A percentile compares a stretch with the other conserved stretches of the same genome.
phyloP scores from a whole-genome alignment of 2,329 filamentous ascomycete genomes.

The Mycosphaerella sp. region DNA sequence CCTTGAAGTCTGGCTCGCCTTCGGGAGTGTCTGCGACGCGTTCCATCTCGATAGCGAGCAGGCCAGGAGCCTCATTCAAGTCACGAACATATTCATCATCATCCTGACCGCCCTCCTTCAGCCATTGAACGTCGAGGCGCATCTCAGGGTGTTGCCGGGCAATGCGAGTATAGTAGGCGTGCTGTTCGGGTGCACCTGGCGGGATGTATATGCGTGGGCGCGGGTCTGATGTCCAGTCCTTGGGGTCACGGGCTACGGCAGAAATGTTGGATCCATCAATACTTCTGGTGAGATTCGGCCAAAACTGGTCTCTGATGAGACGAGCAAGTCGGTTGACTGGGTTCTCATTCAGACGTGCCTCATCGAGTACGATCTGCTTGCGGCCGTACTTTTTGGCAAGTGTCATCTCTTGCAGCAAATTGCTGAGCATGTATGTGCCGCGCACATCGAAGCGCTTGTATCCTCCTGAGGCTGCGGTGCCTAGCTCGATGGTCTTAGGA shows the following conservation, averaged over 20 bases:
- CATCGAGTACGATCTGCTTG: constrained; percentile 84
- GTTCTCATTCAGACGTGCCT: constrained; percentile 88
- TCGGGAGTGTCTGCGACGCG: constrained; percentile 57
- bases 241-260: constrained; percentile 79
- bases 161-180: constrained; percentile 79
- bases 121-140: constrained; percentile 75
- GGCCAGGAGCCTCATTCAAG: constrained; percentile 79
- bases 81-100: constrained; percentile 78
- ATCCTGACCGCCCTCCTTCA: constrained; percentile 54
- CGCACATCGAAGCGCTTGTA: constrained; percentile 84
- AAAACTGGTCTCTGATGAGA: constrained; percentile 84
- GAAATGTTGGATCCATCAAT: constrained; percentile 88
- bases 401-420: constrained; percentile 88
- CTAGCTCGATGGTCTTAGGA: constrained; percentile 82
- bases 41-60: constrained; percentile 85
- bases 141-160: constrained; percentile 75
- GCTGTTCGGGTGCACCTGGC: constrained; percentile 74
- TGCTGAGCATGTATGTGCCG: constrained; percentile 96
- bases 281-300: constrained; percentile 80
- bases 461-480: constrained; percentile 79
- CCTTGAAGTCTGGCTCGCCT: constrained; percentile 64
- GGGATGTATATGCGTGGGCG: constrained; percentile 90
- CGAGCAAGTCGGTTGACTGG: constrained; percentile 82
- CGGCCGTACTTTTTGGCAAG: constrained; percentile 86
- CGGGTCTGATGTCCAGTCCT: constrained; percentile 90